Evolutionary conservation across 2,329 filamentous ascomycete species (phyloP).

Genomic region (Claviceps humidiphila): DNA sequence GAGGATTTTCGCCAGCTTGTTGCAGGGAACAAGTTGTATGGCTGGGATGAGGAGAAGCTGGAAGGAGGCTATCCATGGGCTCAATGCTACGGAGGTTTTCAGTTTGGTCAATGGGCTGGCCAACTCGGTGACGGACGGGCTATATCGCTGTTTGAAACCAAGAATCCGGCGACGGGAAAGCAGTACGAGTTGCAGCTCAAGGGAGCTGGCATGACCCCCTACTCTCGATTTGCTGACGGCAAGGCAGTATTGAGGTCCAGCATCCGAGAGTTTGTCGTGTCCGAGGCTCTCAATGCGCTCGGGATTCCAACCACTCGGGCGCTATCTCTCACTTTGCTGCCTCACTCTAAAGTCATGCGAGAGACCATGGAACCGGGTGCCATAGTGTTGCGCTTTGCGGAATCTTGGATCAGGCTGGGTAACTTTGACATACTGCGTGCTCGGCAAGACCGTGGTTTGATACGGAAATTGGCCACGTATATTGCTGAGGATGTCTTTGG

Average conservation of each 20-base stretch:
- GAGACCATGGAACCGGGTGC: conserved; percentile 81
- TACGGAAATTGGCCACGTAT: conserved; percentile 66
- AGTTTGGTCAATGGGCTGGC: conserved; percentile 81
- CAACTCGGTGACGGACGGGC: conserved; percentile 91
- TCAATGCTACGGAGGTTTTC: conserved; percentile 85
- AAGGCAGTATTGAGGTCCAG: conserved; percentile 86
- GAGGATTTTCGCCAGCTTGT: conserved; percentile 67
- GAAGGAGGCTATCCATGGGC: conserved; percentile 88
- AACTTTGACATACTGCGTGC: conserved; percentile 87
- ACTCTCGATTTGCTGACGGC: conserved; percentile 91
- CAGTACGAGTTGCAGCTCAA: conserved; percentile 91
- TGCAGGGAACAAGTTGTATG: conserved; percentile 70
- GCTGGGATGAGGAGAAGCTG: conserved; percentile 54
- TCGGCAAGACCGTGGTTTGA: conserved; percentile 62
- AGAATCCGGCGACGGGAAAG: conserved; percentile 54
- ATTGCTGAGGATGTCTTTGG: conserved; percentile 76
- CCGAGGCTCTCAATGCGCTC: conserved; percentile 75
- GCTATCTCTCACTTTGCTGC: conserved; percentile 65
- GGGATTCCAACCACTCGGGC: conserved; percentile 79
- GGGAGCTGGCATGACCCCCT: conserved; percentile 84
- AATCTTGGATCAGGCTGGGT: conserved; percentile 85
- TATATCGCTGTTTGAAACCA: conserved; percentile 86
- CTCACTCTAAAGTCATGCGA: conserved; percentile 57
- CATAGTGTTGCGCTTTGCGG: conserved; percentile 82
- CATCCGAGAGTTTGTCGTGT: conserved; percentile 88